phyloP scores from a whole-genome alignment of 495 filamentous ascomycete species.

The Neurospora intermedia region DNA sequence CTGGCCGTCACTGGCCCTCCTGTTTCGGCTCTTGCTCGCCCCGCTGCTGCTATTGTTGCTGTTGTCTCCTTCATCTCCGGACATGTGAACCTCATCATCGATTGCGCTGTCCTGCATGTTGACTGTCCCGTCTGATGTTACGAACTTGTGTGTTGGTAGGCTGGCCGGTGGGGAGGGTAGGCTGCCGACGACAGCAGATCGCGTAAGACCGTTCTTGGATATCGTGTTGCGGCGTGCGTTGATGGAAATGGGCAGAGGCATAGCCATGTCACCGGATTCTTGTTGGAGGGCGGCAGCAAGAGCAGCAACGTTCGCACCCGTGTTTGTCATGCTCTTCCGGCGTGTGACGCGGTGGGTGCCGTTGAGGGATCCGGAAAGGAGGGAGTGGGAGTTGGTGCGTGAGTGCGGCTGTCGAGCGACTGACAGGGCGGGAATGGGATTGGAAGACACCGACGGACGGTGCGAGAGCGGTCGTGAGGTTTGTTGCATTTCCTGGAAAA shows the following conservation, averaged over 20 bases:
- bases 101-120: constrained; percentile 46
- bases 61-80: constrained; percentile 45
- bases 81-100: constrained; percentile 45
- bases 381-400: constrained; percentile 73
- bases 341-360: constrained; percentile 76
- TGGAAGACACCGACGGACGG: constrained; percentile 36
- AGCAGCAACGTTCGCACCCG: constrained; percentile 59
- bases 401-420: constrained; percentile 43
- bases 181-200: constrained; percentile 39
- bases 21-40: constrained; percentile 56
- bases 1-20: constrained; percentile 80
- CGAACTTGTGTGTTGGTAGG: constrained; percentile 33
- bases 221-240: constrained; percentile 40
- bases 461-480: constrained; percentile 38
- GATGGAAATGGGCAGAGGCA: constrained; percentile 38
- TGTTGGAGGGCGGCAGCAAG: constrained; percentile 62
- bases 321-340: constrained; percentile 81
- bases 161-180: constrained; percentile 46
- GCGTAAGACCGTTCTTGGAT: constrained; percentile 33
- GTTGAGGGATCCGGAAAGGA: constrained; percentile 59
- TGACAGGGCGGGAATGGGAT: constrained; percentile 26
- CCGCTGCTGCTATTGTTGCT: constrained; percentile 51
- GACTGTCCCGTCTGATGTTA: constrained; percentile 25
- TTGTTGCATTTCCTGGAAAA: constrained; percentile 37
- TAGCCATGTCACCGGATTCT: constrained; percentile 45